A percentile compares a stretch with the other conserved stretches of the same genome.
phyloP scores from a whole-genome alignment of 495 filamentous ascomycete genomes.

The Penicillium salamii region DNA sequence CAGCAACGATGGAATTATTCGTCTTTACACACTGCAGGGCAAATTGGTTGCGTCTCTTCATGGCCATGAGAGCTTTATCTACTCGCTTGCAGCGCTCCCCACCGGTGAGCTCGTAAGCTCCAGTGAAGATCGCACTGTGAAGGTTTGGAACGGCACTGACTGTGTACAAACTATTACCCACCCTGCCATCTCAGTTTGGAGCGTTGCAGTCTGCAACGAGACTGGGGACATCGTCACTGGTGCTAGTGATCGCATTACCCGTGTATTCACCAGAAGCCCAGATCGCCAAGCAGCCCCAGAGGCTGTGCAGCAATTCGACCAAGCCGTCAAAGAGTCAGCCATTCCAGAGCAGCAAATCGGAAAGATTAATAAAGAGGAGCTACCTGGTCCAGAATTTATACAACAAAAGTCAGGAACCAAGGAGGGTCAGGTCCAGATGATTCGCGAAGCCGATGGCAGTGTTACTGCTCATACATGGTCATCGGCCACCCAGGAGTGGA shows the following conservation, averaged over 20 bases:
- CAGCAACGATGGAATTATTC: slow-evolving; percentile 82
- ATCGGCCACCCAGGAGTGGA: slow-evolving; percentile 63
- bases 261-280: slow-evolving; percentile 74
- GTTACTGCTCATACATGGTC: slow-evolving; percentile 85
- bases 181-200: slow-evolving; percentile 95
- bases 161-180: slow-evolving; percentile 97
- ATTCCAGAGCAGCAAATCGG: slow-evolving; percentile 82
- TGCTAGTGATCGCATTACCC: slow-evolving; percentile 82
- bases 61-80: slow-evolving; percentile 95
- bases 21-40: slow-evolving; percentile 78
- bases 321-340: slow-evolving; percentile 73
- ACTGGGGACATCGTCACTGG: slow-evolving; percentile 92
- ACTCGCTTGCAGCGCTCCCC: slow-evolving; percentile 73
- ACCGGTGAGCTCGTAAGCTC: slow-evolving; percentile 87
- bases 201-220: slow-evolving; percentile 72
- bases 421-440: slow-evolving; percentile 92
- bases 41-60: slow-evolving; percentile 67
- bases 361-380: slow-evolving; percentile 82
- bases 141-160: slow-evolving; percentile 77
- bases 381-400: slow-evolving; percentile 84
- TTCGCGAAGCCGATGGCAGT: slow-evolving; percentile 72
- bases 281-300: slow-evolving; percentile 66
- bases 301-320: slow-evolving; percentile 66
- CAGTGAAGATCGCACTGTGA: slow-evolving; percentile 87
- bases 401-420: slow-evolving; percentile 76